These are phyloP conservation scores for Candida nanaspora DNA, from an alignment of 805 yeast genomes.

Conservation along the genomic window DNA sequence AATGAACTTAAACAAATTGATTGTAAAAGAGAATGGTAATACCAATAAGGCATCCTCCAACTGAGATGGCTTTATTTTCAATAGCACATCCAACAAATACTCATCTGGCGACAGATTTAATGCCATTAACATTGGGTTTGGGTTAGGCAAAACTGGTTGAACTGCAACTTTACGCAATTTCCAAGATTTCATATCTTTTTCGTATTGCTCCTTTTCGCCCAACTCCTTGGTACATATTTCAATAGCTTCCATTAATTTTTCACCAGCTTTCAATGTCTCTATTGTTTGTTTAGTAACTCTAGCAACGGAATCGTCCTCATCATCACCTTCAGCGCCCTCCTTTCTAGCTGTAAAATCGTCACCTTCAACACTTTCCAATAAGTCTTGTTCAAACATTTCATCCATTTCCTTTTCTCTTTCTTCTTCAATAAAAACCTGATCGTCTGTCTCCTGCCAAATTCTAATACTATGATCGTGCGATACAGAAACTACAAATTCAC, in stretches of 20 bases:
- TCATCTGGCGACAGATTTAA: conserved; percentile 64
- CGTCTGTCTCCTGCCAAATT: conserved; percentile 90
- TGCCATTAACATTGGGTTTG: conserved; percentile 69
- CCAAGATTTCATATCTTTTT: conserved; percentile 28
- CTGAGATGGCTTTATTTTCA: conserved; percentile 73
- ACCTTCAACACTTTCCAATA: conserved; percentile 65
- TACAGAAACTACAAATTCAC: conserved; percentile 67
- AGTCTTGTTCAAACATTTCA: conserved; percentile 77
- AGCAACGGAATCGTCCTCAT: conserved; percentile 46
- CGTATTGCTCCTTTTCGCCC: conserved; percentile 46
- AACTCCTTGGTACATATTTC: conserved; percentile 75
- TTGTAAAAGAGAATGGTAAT: conserved; percentile 79
- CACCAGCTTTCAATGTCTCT: conserved; percentile 93
- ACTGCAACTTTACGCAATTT: conserved; percentile 36
- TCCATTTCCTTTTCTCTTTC: conserved; percentile 95
- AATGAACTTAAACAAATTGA: conserved; percentile 64
- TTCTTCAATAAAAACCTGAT: conserved; percentile 94
- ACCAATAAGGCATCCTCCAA: conserved; percentile 90
- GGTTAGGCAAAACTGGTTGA: conserved; percentile 53
- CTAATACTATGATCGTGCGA: conserved; percentile 93
- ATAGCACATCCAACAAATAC: conserved; percentile 67
- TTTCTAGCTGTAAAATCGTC: conserved; percentile 32
- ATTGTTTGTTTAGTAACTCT: conserved; percentile 75
- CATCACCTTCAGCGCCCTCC: conserved; percentile 26
- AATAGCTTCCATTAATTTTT: conserved; percentile 83